Conservation (phyloP, 2,329 filamentous ascomycete species). For the Rhynchosporium secalis region DNA sequence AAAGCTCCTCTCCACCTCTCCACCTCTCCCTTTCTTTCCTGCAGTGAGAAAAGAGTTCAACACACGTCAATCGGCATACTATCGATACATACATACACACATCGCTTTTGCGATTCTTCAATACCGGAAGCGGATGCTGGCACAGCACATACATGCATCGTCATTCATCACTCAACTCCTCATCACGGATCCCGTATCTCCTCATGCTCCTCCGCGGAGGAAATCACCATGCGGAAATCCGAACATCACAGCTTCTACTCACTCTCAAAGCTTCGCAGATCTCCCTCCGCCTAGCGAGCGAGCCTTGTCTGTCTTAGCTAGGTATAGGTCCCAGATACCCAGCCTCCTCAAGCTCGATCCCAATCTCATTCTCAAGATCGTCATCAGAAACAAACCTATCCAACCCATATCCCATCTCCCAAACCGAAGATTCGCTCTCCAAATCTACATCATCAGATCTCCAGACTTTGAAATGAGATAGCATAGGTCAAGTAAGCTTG, state of each 20-base stretch:
- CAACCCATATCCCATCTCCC: not conserved
- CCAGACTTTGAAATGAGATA: constrained; percentile 1
- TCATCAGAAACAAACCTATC: not conserved
- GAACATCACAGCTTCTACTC: not conserved
- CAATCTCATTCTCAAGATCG: constrained; percentile 5
- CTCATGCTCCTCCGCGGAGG: not conserved
- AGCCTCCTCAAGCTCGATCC: not conserved
- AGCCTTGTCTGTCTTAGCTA: not conserved
- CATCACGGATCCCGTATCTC: not conserved
- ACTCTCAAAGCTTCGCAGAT: not conserved
- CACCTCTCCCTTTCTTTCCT: not conserved
- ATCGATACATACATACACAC: not conserved
- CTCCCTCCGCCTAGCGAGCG: not conserved
- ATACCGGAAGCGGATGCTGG: not conserved
- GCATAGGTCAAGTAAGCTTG: not conserved
- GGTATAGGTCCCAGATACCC: not conserved
- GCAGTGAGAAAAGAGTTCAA: not conserved
- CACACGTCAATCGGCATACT: constrained; percentile 2
- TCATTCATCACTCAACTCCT: not conserved
- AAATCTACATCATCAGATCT: constrained; percentile 3
- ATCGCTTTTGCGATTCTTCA: constrained; percentile 7
- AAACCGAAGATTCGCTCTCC: not conserved
- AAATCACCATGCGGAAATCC: not conserved
- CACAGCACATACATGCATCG: not conserved
- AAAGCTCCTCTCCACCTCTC: constrained; percentile 8